phyloP scores from a whole-genome alignment of 176 grass and related monocot species.

The Stipa capillata region DNA sequence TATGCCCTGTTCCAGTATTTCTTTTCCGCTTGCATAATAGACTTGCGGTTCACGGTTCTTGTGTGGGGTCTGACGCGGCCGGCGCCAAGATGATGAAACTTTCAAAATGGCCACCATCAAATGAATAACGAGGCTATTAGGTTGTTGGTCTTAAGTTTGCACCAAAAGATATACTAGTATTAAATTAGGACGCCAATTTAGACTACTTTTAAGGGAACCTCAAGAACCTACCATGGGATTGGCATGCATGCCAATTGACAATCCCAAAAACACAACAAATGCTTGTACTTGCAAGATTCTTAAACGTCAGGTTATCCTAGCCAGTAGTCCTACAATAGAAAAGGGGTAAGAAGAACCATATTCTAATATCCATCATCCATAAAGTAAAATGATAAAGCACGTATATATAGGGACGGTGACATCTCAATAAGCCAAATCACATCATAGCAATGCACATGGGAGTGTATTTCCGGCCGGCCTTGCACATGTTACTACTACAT shows the following conservation, averaged over 20 bases:
- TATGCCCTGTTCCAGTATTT: neutral
- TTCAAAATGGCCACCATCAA: neutral
- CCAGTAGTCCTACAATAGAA: neutral
- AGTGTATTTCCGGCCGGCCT: neutral
- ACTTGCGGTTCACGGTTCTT: slow-evolving; percentile 1
- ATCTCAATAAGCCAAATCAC: slow-evolving; percentile 3
- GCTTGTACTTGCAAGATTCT: neutral
- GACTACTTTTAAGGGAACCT: neutral
- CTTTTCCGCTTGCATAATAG: neutral
- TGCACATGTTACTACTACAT: neutral
- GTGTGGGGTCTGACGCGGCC: neutral
- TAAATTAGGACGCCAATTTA: too few relatives aligned
- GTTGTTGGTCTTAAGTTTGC: too few relatives aligned
- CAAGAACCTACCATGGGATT: neutral
- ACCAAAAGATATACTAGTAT: too few relatives aligned
- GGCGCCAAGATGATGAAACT: neutral
- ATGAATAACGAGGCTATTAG: too few relatives aligned
- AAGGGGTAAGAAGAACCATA: neutral
- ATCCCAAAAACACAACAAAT: neutral
- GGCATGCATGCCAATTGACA: neutral
- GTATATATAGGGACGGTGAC: slow-evolving; percentile 14
- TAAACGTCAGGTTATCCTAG: neutral
- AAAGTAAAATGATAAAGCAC: neutral
- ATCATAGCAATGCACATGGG: slow-evolving; percentile 10
- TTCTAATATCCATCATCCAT: neutral